Evolutionary conservation across 169 alveolate genomes (phyloP).

Genomic region (Babesia sp.): DNA sequence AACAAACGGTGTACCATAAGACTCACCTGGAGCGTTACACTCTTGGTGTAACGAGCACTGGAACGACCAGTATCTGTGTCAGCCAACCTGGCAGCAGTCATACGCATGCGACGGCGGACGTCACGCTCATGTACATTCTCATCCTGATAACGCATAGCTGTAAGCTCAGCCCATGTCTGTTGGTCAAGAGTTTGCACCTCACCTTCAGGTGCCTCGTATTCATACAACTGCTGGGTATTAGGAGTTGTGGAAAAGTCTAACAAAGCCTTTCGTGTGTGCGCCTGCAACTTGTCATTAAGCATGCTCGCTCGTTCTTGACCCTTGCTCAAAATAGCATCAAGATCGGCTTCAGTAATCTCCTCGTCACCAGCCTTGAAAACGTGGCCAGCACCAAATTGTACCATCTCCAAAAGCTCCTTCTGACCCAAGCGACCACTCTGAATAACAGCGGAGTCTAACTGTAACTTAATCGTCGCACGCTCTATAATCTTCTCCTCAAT

Average conservation of each 20-base stretch:
- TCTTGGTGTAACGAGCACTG: not conserved
- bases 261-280: conserved; percentile 64
- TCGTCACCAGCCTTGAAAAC: conserved; percentile 71
- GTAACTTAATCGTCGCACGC: conserved; percentile 93
- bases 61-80: conserved; percentile 1
- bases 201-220: conserved; percentile 56
- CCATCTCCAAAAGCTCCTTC: conserved; percentile 70
- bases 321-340: conserved; percentile 73
- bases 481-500: conserved; percentile 97
- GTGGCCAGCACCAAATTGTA: conserved; percentile 78
- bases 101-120: conserved; percentile 50
- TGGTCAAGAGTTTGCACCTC: conserved; percentile 36
- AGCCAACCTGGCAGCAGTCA: conserved; percentile 25
- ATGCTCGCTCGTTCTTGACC: conserved; percentile 71
- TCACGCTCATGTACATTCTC: conserved; percentile 47
- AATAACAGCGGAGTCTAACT: conserved; percentile 94
- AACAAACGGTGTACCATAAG: not conserved
- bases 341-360: conserved; percentile 74
- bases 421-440: conserved; percentile 91
- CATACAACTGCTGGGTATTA: conserved; percentile 60
- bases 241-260: conserved; percentile 66
- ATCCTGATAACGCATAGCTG: conserved; percentile 39
- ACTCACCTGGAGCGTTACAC: conserved; percentile 10
- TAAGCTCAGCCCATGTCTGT: conserved; percentile 70
- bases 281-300: conserved; percentile 68